Evolutionary conservation across 2,329 filamentous ascomycete species (phyloP), one percentile per base, ranked within the genome.

Genomic region (Chaetomium olivaceum): DNA sequence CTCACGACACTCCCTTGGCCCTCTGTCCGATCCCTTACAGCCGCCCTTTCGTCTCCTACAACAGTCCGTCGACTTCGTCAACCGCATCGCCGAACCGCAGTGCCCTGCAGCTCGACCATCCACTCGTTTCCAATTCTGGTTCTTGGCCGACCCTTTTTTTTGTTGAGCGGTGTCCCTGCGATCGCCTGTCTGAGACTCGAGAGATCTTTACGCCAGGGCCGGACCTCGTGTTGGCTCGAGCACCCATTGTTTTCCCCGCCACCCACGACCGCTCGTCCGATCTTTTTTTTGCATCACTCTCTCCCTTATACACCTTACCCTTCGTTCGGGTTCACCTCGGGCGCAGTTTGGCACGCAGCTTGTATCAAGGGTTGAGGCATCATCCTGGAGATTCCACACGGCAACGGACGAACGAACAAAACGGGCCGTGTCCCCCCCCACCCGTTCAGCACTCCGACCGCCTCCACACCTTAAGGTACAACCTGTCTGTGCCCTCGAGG

Each of bases 161-260:
- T 43, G 39, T 43, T 43, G 39, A 43, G 36, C 16, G 29, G 29
- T 56, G 25, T 58, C 60, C 43, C 48, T 67, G 63, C 61, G 27
- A 21, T 51, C 58, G 33, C 31, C 54, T 61, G 62, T 58, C 39
- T 43, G 39, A 43, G 39, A 43, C 39, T 43, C 52, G 33, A 63
- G 33, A 63, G 62, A 67, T 60, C 51, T 46, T 19, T 58, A 67
- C 54, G 62, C 65, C 62, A 67, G 62, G 65, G 65, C 60, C 60
- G 65, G 62, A 62, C 65, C 59, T 62, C 21, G 36, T 12, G 31
- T 31, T 64, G 64, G 65, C 65, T 67, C 65, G 58, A 63, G 65
- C 61, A 56, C 58, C 23, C 64, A 52, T 58, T 67, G 61, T 58
- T 64, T 56, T 58, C 61, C 46, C 61, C 61, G 61, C 58, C 52